A percentile compares a stretch with the other conserved stretches of the same genome.
These are phyloP conservation scores for Xerocomus brunneocitrinus DNA, from an alignment of 768 basidiomycete species.

Conservation along the genomic window DNA sequence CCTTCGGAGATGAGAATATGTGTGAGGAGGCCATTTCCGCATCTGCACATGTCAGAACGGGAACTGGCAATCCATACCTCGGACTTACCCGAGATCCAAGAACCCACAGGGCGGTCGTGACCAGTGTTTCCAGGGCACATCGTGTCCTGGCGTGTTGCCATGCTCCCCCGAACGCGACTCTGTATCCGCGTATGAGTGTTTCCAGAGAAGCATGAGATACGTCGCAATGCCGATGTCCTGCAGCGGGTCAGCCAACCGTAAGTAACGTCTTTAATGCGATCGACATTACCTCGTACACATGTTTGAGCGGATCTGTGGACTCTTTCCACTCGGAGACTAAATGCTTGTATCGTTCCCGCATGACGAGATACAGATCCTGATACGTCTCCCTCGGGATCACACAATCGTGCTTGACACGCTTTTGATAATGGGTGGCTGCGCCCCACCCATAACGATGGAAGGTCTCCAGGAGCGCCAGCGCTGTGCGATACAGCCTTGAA, in stretches of 20 bases:
- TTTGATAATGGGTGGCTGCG: conserved; percentile 73
- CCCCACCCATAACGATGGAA: conserved; percentile 91
- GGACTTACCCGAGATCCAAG: conserved; percentile 75
- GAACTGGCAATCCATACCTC: neutral
- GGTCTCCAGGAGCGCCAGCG: conserved; percentile 73
- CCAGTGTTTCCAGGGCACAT: conserved; percentile 64
- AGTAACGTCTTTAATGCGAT: neutral
- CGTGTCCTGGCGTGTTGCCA: neutral
- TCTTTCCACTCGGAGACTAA: conserved; percentile 74
- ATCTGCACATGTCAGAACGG: conserved; percentile 39
- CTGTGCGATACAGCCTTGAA: conserved; percentile 75
- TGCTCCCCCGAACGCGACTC: neutral
- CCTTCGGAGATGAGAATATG: conserved; percentile 77
- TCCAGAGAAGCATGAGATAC: conserved; percentile 91
- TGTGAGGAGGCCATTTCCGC: conserved; percentile 89
- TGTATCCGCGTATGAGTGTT: conserved; percentile 48
- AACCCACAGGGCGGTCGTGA: conserved; percentile 81
- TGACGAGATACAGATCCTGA: conserved; percentile 84
- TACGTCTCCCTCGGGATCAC: conserved; percentile 72
- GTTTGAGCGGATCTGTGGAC: conserved; percentile 81
- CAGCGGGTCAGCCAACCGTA: neutral
- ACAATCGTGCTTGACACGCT: conserved; percentile 80
- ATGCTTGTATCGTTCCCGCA: conserved; percentile 82
- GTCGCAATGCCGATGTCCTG: conserved; percentile 95
- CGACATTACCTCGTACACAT: conserved; percentile 74